A percentile compares a stretch with the other conserved stretches of the same genome.
phyloP scores from a whole-genome alignment of 2,329 filamentous ascomycete genomes.

The Sarocladium brachiariae region DNA sequence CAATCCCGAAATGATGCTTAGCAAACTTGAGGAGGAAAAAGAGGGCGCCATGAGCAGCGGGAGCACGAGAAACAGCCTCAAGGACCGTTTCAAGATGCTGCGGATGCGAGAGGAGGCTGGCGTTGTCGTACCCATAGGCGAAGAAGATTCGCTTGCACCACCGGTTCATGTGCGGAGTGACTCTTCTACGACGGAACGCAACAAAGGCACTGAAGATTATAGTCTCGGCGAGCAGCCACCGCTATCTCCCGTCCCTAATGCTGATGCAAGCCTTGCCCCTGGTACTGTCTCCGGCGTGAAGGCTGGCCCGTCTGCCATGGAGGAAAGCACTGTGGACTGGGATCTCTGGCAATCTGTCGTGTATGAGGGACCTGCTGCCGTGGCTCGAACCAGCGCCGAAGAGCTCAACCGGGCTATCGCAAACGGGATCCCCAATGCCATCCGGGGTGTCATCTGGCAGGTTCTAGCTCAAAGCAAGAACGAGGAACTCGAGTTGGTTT shows the following conservation, averaged over 20 bases:
- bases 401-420: constrained; percentile 88
- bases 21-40: constrained; percentile 66
- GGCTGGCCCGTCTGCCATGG: constrained; percentile 63
- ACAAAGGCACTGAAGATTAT: constrained; percentile 19
- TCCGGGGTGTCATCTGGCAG: constrained; percentile 98
- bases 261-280: constrained; percentile 68
- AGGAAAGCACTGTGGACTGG: constrained; percentile 85
- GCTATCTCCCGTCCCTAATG: constrained; percentile 49
- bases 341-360: constrained; percentile 96
- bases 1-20: constrained; percentile 73
- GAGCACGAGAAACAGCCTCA: constrained; percentile 53
- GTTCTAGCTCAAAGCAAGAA: constrained; percentile 94
- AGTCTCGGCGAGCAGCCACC: constrained; percentile 25
- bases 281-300: constrained; percentile 80
- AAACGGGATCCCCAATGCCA: constrained; percentile 86
- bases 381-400: constrained; percentile 79
- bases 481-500: constrained; percentile 80
- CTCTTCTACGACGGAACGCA: constrained; percentile 3
- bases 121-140: constrained; percentile 47
- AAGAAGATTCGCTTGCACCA: constrained; percentile 18
- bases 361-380: constrained; percentile 84
- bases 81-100: constrained; percentile 72
- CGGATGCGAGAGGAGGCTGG: constrained; percentile 67
- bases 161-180: neutral
- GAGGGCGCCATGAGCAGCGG: constrained; percentile 41